phyloP scores from a whole-genome alignment of 257 asterid species.

The Voacanga thouarsii region DNA sequence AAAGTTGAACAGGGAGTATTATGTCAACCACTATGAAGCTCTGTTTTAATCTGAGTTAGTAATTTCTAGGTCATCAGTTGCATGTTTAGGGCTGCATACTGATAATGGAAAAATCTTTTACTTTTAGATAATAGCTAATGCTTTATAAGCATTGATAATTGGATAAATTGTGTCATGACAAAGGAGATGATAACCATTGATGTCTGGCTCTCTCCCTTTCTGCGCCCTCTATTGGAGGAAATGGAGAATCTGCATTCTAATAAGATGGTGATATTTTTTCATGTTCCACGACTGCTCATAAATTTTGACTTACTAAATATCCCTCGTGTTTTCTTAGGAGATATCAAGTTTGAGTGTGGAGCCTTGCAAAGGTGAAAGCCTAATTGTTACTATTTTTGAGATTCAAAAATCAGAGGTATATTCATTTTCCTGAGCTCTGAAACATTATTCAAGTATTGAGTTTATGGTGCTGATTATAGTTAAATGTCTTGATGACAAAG shows the following conservation, averaged over 20 bases:
- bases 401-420: conserved; percentile 85
- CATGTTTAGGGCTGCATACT: not conserved
- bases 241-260: not conserved
- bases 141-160: not conserved
- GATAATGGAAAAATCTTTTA: not conserved
- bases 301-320: not conserved
- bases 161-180: not conserved
- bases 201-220: not conserved
- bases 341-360: conserved; percentile 96
- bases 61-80: not conserved
- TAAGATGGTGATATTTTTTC: not conserved
- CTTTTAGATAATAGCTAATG: not conserved
- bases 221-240: not conserved
- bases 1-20: not conserved
- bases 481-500: conserved; percentile 22
- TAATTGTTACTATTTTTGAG: conserved; percentile 77
- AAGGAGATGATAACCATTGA: not conserved
- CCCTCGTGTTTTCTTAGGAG: conserved; percentile 44
- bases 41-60: not conserved
- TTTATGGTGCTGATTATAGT: conserved; percentile 13
- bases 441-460: not conserved
- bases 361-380: conserved; percentile 72
- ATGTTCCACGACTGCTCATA: not conserved
- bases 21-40: not conserved
- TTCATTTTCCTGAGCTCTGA: conserved; percentile 7